Evolutionary conservation across 2,329 filamentous ascomycete genomes (phyloP).

Genomic region (Hypocreales sp.): DNA sequence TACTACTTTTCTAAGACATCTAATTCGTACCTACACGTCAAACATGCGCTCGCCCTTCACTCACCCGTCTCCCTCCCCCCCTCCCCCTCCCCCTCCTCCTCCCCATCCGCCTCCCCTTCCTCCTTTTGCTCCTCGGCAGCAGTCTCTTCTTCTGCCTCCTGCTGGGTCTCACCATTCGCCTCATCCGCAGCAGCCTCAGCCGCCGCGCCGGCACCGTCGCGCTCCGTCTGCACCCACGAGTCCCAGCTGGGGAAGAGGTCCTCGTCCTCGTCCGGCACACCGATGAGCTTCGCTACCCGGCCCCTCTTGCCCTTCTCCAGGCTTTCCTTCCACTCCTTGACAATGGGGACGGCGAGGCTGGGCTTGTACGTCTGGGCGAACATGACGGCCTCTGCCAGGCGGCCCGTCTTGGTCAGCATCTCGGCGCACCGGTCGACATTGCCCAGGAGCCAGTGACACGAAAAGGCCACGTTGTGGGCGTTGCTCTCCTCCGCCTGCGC

Average conservation of each 20-base stretch:
- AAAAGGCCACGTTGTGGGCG: constrained; percentile 87
- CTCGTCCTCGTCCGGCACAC: constrained; percentile 64
- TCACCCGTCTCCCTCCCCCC: constrained; percentile 5
- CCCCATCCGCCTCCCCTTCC: constrained; percentile 3
- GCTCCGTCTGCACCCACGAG: constrained; percentile 70
- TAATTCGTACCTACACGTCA: too few species aligned
- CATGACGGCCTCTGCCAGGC: constrained; percentile 72
- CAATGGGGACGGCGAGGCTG: constrained; percentile 51
- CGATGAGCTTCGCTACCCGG: constrained; percentile 71
- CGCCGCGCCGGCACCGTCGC: constrained; percentile 38
- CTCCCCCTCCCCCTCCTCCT: constrained; percentile 5
- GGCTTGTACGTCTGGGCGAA: constrained; percentile 96
- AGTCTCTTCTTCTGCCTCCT: constrained; percentile 8
- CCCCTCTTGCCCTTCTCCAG: constrained; percentile 76
- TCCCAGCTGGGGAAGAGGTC: constrained; percentile 97
- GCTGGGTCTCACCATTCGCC: constrained; percentile 6
- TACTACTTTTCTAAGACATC: too few species aligned
- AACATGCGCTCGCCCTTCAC: constrained; percentile 8
- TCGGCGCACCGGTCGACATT: constrained; percentile 72
- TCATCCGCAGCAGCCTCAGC: constrained; percentile 8
- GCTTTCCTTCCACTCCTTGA: constrained; percentile 64
- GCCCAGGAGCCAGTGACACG: constrained; percentile 72
- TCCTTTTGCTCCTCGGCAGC: constrained; percentile 9
- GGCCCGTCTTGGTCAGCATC: constrained; percentile 62
- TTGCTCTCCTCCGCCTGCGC: constrained; percentile 60